Percentiles rank a stretch among this genome's conserved stretches.
Conservation (phyloP, 495 filamentous ascomycete species). For the Acidomyces sp. region DNA sequence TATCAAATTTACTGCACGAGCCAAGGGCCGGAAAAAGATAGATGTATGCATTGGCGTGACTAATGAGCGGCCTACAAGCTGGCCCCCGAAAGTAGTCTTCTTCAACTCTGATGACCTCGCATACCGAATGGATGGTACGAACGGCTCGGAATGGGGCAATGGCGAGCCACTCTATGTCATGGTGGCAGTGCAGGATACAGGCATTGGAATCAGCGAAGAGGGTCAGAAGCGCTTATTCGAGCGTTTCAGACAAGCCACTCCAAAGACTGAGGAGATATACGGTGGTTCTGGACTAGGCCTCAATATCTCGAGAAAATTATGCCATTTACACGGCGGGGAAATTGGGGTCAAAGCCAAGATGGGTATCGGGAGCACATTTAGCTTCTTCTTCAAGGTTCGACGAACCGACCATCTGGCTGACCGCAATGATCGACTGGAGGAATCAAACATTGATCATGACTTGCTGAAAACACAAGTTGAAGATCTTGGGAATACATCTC, state of each 20-base stretch:
- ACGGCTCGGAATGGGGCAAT: constrained; percentile 22
- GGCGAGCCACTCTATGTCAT: constrained; percentile 26
- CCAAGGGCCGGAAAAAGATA: constrained; percentile 21
- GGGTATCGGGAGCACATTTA: constrained; percentile 27
- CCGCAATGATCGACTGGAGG: background rate
- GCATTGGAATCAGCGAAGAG: constrained; percentile 26
- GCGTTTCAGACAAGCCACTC: constrained; percentile 28
- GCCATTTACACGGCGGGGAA: constrained; percentile 30
- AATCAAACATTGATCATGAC: background rate
- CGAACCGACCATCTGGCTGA: constrained; percentile 4
- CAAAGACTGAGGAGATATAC: constrained; percentile 28
- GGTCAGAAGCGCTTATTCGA: constrained; percentile 26
- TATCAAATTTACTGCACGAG: constrained; percentile 29
- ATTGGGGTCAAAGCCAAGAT: constrained; percentile 28
- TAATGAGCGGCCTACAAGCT: constrained; percentile 21
- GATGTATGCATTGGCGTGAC: constrained; percentile 23
- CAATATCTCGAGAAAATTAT: constrained; percentile 28
- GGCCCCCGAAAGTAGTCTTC: constrained; percentile 27
- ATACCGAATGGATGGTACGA: constrained; percentile 25
- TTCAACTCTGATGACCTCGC: constrained; percentile 19
- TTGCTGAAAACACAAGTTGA: background rate
- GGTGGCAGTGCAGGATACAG: constrained; percentile 30
- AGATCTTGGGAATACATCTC: background rate
- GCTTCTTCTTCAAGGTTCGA: constrained; percentile 27
- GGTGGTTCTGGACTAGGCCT: constrained; percentile 30